Evolutionary conservation across 1,284 basidiomycete species (phyloP).

Genomic region (Microbotryum silenes-acaulis): DNA sequence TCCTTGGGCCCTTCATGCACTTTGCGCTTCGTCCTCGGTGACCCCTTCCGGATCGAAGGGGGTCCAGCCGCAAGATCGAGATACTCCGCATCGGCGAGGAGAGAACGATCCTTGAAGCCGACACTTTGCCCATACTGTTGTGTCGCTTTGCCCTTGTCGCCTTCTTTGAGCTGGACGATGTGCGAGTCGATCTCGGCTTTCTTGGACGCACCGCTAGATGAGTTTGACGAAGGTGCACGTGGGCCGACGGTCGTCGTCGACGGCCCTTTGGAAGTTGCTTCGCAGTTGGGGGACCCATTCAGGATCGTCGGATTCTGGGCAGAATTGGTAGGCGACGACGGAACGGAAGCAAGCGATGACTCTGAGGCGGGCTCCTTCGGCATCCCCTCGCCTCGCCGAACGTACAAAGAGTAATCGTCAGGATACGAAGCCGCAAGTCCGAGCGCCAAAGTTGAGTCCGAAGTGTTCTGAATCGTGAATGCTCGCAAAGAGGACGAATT

Average conservation of each 20-base stretch:
- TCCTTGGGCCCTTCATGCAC: no score
- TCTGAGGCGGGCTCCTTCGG: constrained; percentile 26
- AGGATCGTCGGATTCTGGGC: background rate
- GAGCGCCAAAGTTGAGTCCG: constrained; percentile 39
- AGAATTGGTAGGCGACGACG: background rate
- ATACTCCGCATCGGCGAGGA: constrained; percentile 44
- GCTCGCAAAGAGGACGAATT: constrained; percentile 45
- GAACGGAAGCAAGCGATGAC: background rate
- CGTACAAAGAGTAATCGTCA: constrained; percentile 47
- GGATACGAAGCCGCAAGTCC: constrained; percentile 47
- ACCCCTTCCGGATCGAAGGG: no score
- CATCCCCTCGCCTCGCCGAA: constrained; percentile 31
- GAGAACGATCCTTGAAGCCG: constrained; percentile 45
- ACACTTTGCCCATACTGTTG: constrained; percentile 44
- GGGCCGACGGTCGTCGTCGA: constrained; percentile 34
- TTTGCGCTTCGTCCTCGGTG: no score
- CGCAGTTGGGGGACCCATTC: constrained; percentile 10
- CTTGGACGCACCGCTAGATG: constrained; percentile 3
- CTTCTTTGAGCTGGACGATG: constrained; percentile 44
- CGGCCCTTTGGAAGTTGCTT: constrained; percentile 41
- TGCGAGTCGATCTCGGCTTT: constrained; percentile 35
- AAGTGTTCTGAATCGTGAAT: constrained; percentile 46
- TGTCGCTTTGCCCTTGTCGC: constrained; percentile 45
- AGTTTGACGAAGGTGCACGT: constrained; percentile 7
- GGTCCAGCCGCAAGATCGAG: constrained; percentile 45